These are phyloP conservation scores for Epichloe hybrida DNA, from an alignment of 2,329 filamentous ascomycete genomes.

Conservation along the genomic window DNA sequence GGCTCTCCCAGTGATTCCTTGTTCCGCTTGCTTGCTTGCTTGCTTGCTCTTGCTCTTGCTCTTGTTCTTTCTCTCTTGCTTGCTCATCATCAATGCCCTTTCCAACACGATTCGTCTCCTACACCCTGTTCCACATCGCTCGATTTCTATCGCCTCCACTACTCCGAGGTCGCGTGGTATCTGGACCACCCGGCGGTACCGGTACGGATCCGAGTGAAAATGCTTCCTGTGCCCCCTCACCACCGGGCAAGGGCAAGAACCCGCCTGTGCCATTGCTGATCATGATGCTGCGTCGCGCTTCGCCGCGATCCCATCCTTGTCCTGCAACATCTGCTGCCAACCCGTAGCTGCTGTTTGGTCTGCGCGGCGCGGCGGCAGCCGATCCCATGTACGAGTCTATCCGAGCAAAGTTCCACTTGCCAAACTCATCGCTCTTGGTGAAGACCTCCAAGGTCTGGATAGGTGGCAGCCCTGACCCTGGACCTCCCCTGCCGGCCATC, in stretches of 20 bases:
- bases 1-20: not conserved
- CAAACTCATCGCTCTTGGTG: slow-evolving; percentile 43
- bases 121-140: not conserved
- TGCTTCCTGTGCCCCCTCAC: not conserved
- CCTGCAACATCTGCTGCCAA: slow-evolving; percentile 37
- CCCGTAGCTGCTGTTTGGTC: slow-evolving; percentile 44
- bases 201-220: not conserved
- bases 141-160: slow-evolving; percentile 2
- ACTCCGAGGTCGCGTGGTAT: not conserved
- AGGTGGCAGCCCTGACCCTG: slow-evolving; percentile 19
- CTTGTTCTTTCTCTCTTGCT: not conserved
- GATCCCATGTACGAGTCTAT: slow-evolving; percentile 23
- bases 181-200: not conserved
- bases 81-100: not conserved
- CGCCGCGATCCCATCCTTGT: slow-evolving; percentile 36
- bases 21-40: not conserved
- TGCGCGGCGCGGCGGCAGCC: slow-evolving; percentile 15
- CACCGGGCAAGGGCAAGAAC: slow-evolving; percentile 38
- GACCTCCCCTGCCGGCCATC: slow-evolving; percentile 6
- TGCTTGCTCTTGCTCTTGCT: too few relatives aligned
- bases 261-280: slow-evolving; percentile 36
- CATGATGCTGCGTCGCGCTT: slow-evolving; percentile 40
- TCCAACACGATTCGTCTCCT: not conserved
- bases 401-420: slow-evolving; percentile 45
- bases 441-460: slow-evolving; percentile 46